Evolutionary conservation across 176 grass and related monocot genomes (phyloP).

Genomic region (bread wheat (Triticum aestivum)): DNA sequence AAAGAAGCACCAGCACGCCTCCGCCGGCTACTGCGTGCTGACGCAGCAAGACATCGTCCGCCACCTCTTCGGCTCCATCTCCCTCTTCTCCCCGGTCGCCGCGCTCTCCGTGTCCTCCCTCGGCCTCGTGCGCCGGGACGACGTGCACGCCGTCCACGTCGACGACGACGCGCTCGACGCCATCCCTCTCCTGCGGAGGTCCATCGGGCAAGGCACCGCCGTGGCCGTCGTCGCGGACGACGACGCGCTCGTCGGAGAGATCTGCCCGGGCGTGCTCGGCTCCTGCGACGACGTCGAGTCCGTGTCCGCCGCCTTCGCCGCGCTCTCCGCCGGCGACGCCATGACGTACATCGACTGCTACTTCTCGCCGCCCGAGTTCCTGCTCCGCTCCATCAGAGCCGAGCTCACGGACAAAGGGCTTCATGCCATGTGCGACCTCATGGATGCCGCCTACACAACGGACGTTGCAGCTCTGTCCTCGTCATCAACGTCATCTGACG

Average conservation of each 20-base stretch:
- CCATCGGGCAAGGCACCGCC: conserved; percentile 40
- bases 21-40: conserved; percentile 51
- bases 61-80: conserved; percentile 75
- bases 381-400: conserved; percentile 35
- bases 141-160: conserved; percentile 40
- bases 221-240: conserved; percentile 59
- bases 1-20: conserved; percentile 21
- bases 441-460: conserved; percentile 21
- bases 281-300: conserved; percentile 41
- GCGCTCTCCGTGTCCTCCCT: conserved; percentile 55
- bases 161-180: conserved; percentile 48
- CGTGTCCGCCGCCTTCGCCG: conserved; percentile 35
- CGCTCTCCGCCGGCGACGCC: conserved; percentile 49
- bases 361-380: conserved; percentile 40
- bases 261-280: conserved; percentile 50
- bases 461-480: conserved; percentile 10
- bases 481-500: conserved; percentile 47
- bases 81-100: conserved; percentile 46
- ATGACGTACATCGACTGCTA: conserved; percentile 57
- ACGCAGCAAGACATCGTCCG: conserved; percentile 81
- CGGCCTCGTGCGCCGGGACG: conserved; percentile 48
- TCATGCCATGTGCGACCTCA: conserved; percentile 44
- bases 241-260: conserved; percentile 53
- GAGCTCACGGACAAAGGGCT: conserved; percentile 41
- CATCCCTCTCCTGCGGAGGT: conserved; percentile 41